Evolutionary conservation across 768 basidiomycete species (phyloP), one percentile per base, ranked within the genome.

Genomic region (Mycena haematopus): DNA sequence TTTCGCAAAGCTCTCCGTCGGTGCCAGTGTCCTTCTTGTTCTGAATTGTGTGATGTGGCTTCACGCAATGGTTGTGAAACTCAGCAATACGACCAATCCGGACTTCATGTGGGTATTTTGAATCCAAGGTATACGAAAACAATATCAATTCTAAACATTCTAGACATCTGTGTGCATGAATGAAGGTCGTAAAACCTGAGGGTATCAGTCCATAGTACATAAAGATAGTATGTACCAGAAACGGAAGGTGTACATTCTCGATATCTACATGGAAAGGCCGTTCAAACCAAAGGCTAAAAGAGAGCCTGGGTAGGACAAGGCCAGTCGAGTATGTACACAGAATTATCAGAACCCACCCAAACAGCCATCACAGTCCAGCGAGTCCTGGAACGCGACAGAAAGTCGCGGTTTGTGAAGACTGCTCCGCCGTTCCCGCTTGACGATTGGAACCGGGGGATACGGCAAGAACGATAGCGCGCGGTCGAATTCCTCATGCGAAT

Each of bases 391-490:
- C 35, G 42, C 11, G n/a, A 35, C 35, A 6, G 52, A 40, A 40
- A 36, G 50, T 29, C 50, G 52, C 36, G 52, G 36, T 6, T 40
- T 44, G 17, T 17, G n/a, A 17, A 21, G 51, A 22, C 51, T 47
- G 29, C 29, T 29, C 25, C 40, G 50, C 51, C 51, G 52, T 45
- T 58, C 45, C 1, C 36, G 45, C 38, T 14, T 25, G 14, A 19
- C 2, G 49, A 22, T 19, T 17, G 50, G 56, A 24, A 19, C 57
- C 7, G 66, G 62, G 35, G 71, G 63, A 52, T 76, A 71, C 14
- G 72, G 76, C 58, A 77, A 65, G 47, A 74, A 76, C 51, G 73
- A 68, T 55, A 71, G 36, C 6, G 68, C 70, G 49, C 63, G 66
- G 40, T 74, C 67, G 56, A 76, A 69, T 17, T 72, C 72, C 57